phyloP scores from a whole-genome alignment of 352 stramenopile species.

The Phytopythium oedochilum region DNA sequence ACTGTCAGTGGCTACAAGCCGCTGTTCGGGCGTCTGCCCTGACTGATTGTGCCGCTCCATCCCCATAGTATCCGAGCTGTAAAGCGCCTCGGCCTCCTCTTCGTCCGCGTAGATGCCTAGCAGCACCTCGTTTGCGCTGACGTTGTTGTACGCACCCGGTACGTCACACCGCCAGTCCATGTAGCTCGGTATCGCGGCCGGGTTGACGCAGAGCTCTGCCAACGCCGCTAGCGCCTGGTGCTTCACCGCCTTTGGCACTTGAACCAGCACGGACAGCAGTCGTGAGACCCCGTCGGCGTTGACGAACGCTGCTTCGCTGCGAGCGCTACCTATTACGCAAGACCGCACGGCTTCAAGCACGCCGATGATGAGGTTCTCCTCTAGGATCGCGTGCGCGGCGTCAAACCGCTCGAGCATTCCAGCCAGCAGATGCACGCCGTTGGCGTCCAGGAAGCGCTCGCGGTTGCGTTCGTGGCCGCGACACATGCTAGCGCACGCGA shows the following conservation, averaged over 20 bases:
- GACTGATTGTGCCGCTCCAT: neutral
- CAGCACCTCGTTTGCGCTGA: constrained; percentile 49
- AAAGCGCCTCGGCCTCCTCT: constrained; percentile 29
- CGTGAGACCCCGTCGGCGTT: constrained; percentile 49
- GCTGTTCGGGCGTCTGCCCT: neutral
- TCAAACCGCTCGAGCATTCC: constrained; percentile 43
- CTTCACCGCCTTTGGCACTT: constrained; percentile 45
- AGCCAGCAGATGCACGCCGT: constrained; percentile 39
- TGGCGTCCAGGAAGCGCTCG: constrained; percentile 35
- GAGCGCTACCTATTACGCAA: constrained; percentile 49
- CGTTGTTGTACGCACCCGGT: constrained; percentile 43
- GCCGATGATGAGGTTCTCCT: constrained; percentile 64
- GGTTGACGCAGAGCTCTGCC: constrained; percentile 66
- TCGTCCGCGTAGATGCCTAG: constrained; percentile 65
- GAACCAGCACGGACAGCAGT: constrained; percentile 53
- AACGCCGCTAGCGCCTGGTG: constrained; percentile 58
- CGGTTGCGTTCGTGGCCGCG: constrained; percentile 43
- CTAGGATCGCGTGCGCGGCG: constrained; percentile 44
- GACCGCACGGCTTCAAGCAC: constrained; percentile 59
- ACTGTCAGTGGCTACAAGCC: constrained; percentile 20
- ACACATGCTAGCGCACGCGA: constrained; percentile 54
- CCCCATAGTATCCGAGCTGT: neutral
- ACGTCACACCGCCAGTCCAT: constrained; percentile 47
- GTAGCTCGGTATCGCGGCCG: constrained; percentile 66
- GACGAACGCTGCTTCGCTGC: constrained; percentile 59